Percentiles rank a stretch among this genome's conserved stretches.
These are phyloP conservation scores for Penicillium longicatenatum DNA, from an alignment of 495 filamentous ascomycete species.

Conservation along the genomic window DNA sequence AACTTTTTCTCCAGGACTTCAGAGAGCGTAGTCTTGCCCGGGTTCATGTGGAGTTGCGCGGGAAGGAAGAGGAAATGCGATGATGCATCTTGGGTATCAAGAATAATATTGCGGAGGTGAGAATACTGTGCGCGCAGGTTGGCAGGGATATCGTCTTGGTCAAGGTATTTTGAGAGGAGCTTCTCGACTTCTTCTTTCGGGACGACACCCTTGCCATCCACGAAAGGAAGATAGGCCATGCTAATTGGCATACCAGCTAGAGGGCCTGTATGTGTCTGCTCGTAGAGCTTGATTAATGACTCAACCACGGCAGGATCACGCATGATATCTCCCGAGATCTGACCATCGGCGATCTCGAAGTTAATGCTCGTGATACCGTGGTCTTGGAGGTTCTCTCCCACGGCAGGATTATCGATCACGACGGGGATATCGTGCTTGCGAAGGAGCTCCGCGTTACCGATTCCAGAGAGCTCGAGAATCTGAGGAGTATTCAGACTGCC, in stretches of 20 bases:
- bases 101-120: slow-evolving; percentile 35
- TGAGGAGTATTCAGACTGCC: slow-evolving; percentile 57
- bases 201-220: slow-evolving; percentile 37
- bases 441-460: slow-evolving; percentile 43
- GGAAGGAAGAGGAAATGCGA: slow-evolving; percentile 45
- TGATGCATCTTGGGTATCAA: slow-evolving; percentile 26
- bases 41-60: slow-evolving; percentile 32
- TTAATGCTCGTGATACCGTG: slow-evolving; percentile 31
- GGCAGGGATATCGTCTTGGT: slow-evolving; percentile 13
- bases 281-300: slow-evolving; percentile 38
- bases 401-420: slow-evolving; percentile 37
- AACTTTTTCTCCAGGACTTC: slow-evolving; percentile 22
- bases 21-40: slow-evolving; percentile 32
- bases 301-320: slow-evolving; percentile 42
- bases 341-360: slow-evolving; percentile 44
- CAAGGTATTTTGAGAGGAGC: slow-evolving; percentile 29
- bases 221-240: slow-evolving; percentile 44
- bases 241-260: slow-evolving; percentile 42
- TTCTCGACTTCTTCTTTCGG: slow-evolving; percentile 24
- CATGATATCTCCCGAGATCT: slow-evolving; percentile 43
- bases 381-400: slow-evolving; percentile 51
- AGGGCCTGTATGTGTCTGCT: slow-evolving; percentile 33
- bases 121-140: slow-evolving; percentile 21
- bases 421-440: slow-evolving; percentile 33
- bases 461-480: slow-evolving; percentile 60